Base-by-base conservation (phyloP, 768 basidiomycete genomes). In the Tremella mesenterica region DNA sequence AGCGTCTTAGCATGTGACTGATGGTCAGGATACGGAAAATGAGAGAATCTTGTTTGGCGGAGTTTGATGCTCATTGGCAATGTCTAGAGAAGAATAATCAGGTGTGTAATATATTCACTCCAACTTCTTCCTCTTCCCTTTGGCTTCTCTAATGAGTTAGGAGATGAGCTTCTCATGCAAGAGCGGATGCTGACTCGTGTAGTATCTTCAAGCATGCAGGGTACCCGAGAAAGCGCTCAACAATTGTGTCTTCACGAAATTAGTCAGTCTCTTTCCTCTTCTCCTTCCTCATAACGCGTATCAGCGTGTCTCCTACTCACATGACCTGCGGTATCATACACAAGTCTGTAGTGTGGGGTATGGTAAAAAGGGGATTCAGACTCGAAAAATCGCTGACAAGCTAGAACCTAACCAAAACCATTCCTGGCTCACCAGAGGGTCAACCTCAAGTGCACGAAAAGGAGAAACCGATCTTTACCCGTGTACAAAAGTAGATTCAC, bases 31-130 rank as follows among this genome's bases (percentile, higher is more conserved):
- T 99, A 48, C 82, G 75, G 52, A 96, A 93, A 79, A 85, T 99
- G 81, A 79, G 89, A 48, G 87, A 91, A 75, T 85, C 87, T 74
- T 99, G 95, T 74, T 69, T 85, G 60, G 75, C 81, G 57, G 83
- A 90, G 69, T 97, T 88, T 63, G 83, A 95, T 59, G 79, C 81
- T 25, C 95, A 99, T 71, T 97, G 91, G 91, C 79, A 84, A 50
- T 99, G 95, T 73, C 74, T 99, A 57, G 95, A 99, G 75, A 75
- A 79, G 67, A 86, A 89, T 74, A 99, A 99, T 77, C 93, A 97
- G 76, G 92, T 85, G 53, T 49, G 83, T 77, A 10, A 3, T 29
- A 39, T 44, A 31, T 16, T 10, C 23, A n/a, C 30, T 9, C 20
- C 10, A 20, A 26, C 41, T 34, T 50, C 38, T 34, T 20, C 6